Conservation (phyloP, 495 filamentous ascomycete genomes). For the Hypomontagnella submonticulosa region DNA sequence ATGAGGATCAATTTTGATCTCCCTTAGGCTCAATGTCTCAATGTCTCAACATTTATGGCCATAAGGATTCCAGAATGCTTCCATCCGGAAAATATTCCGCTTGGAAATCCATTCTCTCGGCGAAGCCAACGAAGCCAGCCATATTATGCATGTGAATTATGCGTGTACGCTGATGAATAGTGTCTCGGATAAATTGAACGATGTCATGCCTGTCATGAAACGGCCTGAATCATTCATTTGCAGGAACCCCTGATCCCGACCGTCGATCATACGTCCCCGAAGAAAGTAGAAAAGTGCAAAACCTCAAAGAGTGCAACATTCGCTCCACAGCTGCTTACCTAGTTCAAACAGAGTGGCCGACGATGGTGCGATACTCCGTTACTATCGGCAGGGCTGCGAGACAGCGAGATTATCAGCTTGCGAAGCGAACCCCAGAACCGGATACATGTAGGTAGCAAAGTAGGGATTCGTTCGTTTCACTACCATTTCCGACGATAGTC, state of each 20-base stretch:
- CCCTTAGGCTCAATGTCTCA: neutral
- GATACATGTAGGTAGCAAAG: constrained; percentile 15
- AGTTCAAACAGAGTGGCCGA: constrained; percentile 32
- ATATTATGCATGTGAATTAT: constrained; percentile 22
- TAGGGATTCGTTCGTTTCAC: constrained; percentile 40
- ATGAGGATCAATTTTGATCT: neutral
- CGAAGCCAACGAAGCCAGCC: constrained; percentile 12
- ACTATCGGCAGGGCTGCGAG: constrained; percentile 38
- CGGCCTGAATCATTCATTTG: constrained; percentile 38
- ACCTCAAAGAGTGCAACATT: constrained; percentile 3
- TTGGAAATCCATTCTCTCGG: constrained; percentile 7
- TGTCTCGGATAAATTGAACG: constrained; percentile 32
- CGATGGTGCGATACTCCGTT: constrained; percentile 34
- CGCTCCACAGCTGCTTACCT: constrained; percentile 12
- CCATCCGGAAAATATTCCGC: constrained; percentile 2
- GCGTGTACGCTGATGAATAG: constrained; percentile 30
- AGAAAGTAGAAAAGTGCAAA: constrained; percentile 24
- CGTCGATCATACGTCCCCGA: constrained; percentile 43
- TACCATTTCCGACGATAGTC: constrained; percentile 1
- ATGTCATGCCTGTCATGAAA: constrained; percentile 43
- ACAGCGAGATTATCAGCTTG: constrained; percentile 25
- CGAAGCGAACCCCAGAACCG: constrained; percentile 24
- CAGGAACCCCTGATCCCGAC: constrained; percentile 32
- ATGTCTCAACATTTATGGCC: constrained; percentile 15
- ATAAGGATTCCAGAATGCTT: constrained; percentile 32